Evolutionary conservation across 305 asterid genomes (phyloP).

Genomic region (Fraxinus platypoda): DNA sequence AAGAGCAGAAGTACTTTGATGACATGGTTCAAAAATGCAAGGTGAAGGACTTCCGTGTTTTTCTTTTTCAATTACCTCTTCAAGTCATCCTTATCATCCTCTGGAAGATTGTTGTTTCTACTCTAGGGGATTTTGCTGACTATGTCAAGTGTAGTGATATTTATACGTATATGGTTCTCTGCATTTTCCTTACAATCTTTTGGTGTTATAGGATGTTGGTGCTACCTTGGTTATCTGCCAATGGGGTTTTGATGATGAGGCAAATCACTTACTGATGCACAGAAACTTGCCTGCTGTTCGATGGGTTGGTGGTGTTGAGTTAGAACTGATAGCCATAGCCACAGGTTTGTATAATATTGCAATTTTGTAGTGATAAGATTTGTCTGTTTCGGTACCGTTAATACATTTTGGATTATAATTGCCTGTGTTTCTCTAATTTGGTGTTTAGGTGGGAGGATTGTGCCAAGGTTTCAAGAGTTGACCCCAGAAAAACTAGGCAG

Average conservation of each 20-base stretch:
- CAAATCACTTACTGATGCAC: constrained; percentile 87
- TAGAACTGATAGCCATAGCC: constrained; percentile 93
- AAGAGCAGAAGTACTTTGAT: constrained; percentile 88
- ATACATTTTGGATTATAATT: constrained; percentile 7
- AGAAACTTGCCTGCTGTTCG: constrained; percentile 91
- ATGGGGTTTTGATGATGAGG: constrained; percentile 99
- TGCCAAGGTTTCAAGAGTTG: constrained; percentile 95
- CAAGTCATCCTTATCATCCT: not conserved
- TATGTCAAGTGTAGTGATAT: not conserved
- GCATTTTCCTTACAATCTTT: constrained; percentile 6
- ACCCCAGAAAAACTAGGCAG: constrained; percentile 83
- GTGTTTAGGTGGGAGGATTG: constrained; percentile 88
- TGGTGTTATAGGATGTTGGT: constrained; percentile 77
- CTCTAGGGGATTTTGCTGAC: not conserved
- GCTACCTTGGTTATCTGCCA: constrained; percentile 93
- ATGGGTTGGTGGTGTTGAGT: constrained; percentile 98
- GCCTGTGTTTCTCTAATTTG: constrained; percentile 5
- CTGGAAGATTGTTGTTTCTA: not conserved
- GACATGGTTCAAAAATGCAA: constrained; percentile 95
- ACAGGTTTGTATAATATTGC: constrained; percentile 55
- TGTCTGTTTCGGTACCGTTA: not conserved
- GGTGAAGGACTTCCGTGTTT: constrained; percentile 35
- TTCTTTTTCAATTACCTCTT: not conserved
- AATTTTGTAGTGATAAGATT: not conserved
- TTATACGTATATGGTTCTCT: not conserved